Percentiles rank a stretch among this genome's conserved stretches.
Conservation (phyloP, 768 basidiomycete species). For the Erythrobasidium yunnanense region DNA sequence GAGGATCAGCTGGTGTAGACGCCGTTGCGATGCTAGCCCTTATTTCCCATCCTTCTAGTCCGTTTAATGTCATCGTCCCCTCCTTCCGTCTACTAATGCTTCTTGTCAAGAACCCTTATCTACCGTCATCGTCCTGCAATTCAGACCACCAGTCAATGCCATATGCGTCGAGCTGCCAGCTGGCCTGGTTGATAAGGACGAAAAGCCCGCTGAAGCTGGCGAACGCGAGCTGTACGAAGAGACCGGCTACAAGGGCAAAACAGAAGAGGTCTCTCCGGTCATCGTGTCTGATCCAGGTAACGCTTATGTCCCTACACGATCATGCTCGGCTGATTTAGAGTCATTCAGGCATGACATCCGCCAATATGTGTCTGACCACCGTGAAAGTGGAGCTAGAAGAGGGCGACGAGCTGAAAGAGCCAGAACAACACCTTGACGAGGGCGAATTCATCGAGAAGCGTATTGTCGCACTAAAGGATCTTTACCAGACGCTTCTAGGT, state of each 20-base stretch:
- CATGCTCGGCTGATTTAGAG: not conserved
- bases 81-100: not conserved
- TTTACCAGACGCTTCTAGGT: slow-evolving; percentile 32
- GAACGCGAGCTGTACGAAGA: slow-evolving; percentile 86
- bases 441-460: slow-evolving; percentile 50
- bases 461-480: slow-evolving; percentile 58
- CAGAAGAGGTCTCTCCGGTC: slow-evolving; percentile 47
- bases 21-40: slow-evolving; percentile 15
- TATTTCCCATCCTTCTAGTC: slow-evolving; percentile 13
- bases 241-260: slow-evolving; percentile 58
- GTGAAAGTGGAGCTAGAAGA: slow-evolving; percentile 55
- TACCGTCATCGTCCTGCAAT: slow-evolving; percentile 20
- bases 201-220: slow-evolving; percentile 68
- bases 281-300: slow-evolving; percentile 64
- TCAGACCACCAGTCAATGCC: slow-evolving; percentile 56
- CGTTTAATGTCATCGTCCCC: not conserved
- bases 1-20: slow-evolving; percentile 14
- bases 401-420: slow-evolving; percentile 43
- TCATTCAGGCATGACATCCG: slow-evolving; percentile 71
- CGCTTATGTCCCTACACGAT: not conserved
- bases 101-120: slow-evolving; percentile 11
- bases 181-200: slow-evolving; percentile 74
- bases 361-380: slow-evolving; percentile 79
- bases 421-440: slow-evolving; percentile 60
- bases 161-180: slow-evolving; percentile 51